These are phyloP conservation scores for Leonotis leonurus DNA, from an alignment of 257 asterid species.

Conservation along the genomic window DNA sequence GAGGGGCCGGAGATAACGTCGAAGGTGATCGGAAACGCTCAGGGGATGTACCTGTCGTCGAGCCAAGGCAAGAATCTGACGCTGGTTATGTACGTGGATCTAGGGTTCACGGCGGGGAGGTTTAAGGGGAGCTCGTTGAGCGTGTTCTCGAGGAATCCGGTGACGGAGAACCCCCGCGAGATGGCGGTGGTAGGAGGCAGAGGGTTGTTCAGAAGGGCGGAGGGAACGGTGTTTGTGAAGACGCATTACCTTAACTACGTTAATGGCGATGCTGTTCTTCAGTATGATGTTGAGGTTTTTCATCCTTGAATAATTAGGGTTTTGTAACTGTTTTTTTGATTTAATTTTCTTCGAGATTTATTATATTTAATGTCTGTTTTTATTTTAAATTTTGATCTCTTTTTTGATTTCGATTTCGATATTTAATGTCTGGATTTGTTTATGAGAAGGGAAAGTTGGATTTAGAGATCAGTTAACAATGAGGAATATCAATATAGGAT, in stretches of 20 bases:
- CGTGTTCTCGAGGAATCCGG: conserved; percentile 50
- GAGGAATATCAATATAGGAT: no score
- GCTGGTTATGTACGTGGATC: conserved; percentile 29
- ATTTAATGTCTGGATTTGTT: no score
- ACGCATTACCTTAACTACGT: conserved; percentile 19
- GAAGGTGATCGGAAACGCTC: conserved; percentile 29
- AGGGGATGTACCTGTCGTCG: conserved; percentile 31
- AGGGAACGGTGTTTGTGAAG: conserved; percentile 27
- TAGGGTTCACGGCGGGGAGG: conserved; percentile 31
- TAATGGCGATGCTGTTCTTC: conserved; percentile 40
- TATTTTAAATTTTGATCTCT: no score
- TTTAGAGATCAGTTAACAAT: no score
- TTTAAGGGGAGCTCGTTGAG: conserved; percentile 38
- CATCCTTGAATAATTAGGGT: conserved; percentile 13
- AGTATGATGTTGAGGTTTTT: conserved; percentile 33
- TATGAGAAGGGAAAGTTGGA: no score
- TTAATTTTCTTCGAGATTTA: no score
- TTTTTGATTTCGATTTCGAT: no score
- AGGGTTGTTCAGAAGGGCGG: conserved; percentile 35
- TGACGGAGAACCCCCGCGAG: conserved; percentile 35
- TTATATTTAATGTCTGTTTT: no score
- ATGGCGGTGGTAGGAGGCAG: conserved; percentile 48
- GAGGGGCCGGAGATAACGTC: conserved; percentile 39
- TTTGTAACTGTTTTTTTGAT: not conserved
- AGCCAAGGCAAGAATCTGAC: conserved; percentile 20